A percentile compares a stretch with the other conserved stretches of the same genome.
Conservation (phyloP, 305 asterid genomes). For the Lippia alba region DNA sequence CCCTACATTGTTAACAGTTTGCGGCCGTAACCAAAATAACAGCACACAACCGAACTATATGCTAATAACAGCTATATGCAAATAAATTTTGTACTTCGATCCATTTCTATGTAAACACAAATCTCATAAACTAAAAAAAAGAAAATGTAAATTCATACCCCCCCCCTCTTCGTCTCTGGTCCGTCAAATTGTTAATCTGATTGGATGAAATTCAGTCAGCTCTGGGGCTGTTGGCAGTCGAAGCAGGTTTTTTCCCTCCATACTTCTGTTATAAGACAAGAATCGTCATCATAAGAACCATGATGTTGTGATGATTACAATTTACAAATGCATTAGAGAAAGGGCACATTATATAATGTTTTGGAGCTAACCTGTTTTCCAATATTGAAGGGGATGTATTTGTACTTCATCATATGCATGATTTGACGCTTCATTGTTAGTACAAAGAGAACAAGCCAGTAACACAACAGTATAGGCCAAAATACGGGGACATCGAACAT, state of each 20-base stretch:
- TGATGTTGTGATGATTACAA: constrained; percentile 10
- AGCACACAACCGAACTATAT: constrained; percentile 41
- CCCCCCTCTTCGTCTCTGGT: background rate
- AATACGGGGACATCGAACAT: constrained; percentile 88
- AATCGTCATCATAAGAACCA: constrained; percentile 3
- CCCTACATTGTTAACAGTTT: constrained; percentile 42
- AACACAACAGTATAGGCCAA: constrained; percentile 86
- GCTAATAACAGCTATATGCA: constrained; percentile 39
- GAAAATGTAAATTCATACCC: constrained; percentile 25
- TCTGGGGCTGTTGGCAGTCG: constrained; percentile 64
- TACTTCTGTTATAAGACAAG: constrained; percentile 67
- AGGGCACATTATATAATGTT: background rate
- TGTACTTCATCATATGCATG: constrained; percentile 91
- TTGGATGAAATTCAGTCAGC: constrained; percentile 55
- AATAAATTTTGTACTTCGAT: constrained; percentile 20
- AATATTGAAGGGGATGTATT: constrained; percentile 72
- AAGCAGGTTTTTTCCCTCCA: constrained; percentile 66
- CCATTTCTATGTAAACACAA: constrained; percentile 42
- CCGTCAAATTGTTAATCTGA: background rate
- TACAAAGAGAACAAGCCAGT: constrained; percentile 85
- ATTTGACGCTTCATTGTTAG: constrained; percentile 92
- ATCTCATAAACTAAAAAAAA: constrained; percentile 37
- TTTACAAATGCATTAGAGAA: constrained; percentile 9
- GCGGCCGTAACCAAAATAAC: constrained; percentile 40
- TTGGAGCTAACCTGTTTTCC: constrained; percentile 77